Conservation (phyloP, 148 eudicot genomes). For the Fagopyrum esculentum region DNA sequence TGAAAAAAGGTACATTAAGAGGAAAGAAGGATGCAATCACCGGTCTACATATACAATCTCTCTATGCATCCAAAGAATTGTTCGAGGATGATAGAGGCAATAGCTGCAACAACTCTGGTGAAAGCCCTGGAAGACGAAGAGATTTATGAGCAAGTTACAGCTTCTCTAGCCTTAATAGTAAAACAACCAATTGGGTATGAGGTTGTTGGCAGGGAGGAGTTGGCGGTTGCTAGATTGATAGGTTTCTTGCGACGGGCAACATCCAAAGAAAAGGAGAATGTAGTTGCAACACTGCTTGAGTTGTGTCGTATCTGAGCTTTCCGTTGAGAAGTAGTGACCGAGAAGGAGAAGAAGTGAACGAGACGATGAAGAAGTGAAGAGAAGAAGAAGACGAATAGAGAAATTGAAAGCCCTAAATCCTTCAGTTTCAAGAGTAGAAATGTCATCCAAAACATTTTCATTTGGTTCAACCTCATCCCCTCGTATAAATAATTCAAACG, state of each 20-base stretch:
- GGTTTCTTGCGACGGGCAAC: conserved; percentile 70
- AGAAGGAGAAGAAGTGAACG: no score
- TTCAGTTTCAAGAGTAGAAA: no score
- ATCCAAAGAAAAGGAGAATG: conserved; percentile 82
- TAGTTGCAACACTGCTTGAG: conserved; percentile 81
- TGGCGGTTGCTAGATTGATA: conserved; percentile 45
- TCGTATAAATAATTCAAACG: no score
- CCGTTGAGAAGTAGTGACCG: no score
- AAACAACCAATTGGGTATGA: conserved; percentile 65
- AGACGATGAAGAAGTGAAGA: no score
- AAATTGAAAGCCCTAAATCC: no score
- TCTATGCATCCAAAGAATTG: conserved; percentile 63
- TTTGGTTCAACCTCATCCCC: no score
- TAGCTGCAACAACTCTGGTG: conserved; percentile 50
- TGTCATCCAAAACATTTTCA: no score
- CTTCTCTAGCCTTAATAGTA: conserved; percentile 65
- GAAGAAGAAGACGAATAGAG: no score
- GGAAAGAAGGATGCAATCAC: conserved; percentile 87
- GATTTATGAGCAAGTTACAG: conserved; percentile 77
- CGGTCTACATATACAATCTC: conserved; percentile 52
- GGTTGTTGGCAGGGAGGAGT: conserved; percentile 62
- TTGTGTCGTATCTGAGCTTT: conserved; percentile 31
- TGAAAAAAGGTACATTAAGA: conserved; percentile 62
- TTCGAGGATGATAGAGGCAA: conserved; percentile 46
- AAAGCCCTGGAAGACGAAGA: conserved; percentile 46